Conservation (phyloP, 225 moss, liverwort and hornwort species). For the Ulota crispa region DNA sequence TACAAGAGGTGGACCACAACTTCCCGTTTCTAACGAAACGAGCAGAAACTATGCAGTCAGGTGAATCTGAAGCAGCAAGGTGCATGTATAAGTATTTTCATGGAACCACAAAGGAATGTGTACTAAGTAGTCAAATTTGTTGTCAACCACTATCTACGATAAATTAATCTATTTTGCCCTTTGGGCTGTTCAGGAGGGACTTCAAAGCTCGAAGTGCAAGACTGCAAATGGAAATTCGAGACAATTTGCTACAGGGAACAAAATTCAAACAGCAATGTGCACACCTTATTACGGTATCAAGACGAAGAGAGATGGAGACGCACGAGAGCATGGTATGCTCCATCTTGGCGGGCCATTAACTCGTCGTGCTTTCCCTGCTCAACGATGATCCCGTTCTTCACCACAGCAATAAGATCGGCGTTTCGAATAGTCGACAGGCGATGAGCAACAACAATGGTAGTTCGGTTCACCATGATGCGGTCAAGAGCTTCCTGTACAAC, state of each 20-base stretch:
- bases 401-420: slow-evolving; percentile 76
- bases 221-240: background rate
- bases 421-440: slow-evolving; percentile 79
- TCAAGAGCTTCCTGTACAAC: slow-evolving; percentile 84
- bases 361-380: slow-evolving; percentile 79
- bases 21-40: background rate
- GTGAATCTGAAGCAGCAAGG: background rate
- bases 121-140: slow-evolving; percentile 7
- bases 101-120: slow-evolving; percentile 17
- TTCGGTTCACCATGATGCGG: slow-evolving; percentile 73
- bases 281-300: background rate
- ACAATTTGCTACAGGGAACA: background rate
- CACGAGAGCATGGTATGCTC: slow-evolving; percentile 74
- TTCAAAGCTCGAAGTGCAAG: background rate
- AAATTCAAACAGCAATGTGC: background rate
- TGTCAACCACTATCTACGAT: background rate
- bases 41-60: background rate
- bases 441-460: slow-evolving; percentile 79
- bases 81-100: background rate
- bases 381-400: slow-evolving; percentile 68
- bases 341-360: slow-evolving; percentile 52
- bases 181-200: background rate
- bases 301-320: slow-evolving; percentile 64
- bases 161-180: background rate
- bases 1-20: background rate